Evolutionary conservation across 345 rosid species (phyloP), one percentile per base, ranked within the genome.

Genomic region (Garcia nutans): DNA sequence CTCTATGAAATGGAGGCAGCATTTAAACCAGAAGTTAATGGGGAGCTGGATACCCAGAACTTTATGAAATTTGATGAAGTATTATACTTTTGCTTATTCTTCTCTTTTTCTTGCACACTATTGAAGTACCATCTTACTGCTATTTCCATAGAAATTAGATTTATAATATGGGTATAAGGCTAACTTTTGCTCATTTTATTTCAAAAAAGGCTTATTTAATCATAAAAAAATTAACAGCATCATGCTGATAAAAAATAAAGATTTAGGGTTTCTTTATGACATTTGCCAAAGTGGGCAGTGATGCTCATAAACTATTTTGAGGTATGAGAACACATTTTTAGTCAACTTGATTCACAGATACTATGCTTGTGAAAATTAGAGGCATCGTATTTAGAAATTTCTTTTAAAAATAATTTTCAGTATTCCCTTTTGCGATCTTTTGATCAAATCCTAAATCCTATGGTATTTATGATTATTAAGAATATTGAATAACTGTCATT

Each of bases 1-100:
- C 89, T 92, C 60, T 94, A 94, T 78, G 93, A 92, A 87, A 90
- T 89, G 95, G 93, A 92, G 59, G 97, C 98, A 72, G 97, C 98
- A 41, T 91, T 88, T 87, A 92, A 90, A 78, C 98, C 98, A 60
- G 97, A 92, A 89, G 93, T 94, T 77, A 92, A 87, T 62, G 95
- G 90, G 65, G 98, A 94, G 85, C 89, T 94, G 67, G 98, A 94
- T 81, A 94, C 98, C 52, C 97, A 88, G 80, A 94, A 94, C 80
- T 94, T 94, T 75, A 92, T 94, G 97, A 94, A 94, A 87, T 94
- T 92, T 81, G 98, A 94, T 82, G 98, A 92, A 84, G 98, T 94
- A 91, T 76, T 69, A 69, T 66, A 54, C 72, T 61, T 33, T 79
- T 76, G 57, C 77, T 47, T 47, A 56, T 41, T 68, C 8, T 55